These are phyloP conservation scores for Daldinia childiae DNA, from an alignment of 495 filamentous ascomycete species.

Conservation along the genomic window DNA sequence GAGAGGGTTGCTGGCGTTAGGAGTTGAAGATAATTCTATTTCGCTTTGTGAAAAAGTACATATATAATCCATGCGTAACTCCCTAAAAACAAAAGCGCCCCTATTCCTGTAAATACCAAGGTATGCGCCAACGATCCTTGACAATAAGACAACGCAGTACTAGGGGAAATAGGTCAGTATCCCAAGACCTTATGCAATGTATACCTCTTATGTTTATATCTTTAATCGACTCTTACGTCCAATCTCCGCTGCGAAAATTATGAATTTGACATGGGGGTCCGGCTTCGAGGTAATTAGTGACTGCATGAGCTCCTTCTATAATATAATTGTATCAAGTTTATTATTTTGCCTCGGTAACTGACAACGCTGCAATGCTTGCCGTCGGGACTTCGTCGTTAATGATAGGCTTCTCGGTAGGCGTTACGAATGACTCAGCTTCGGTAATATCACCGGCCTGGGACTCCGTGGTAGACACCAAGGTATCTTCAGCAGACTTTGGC, in stretches of 20 bases:
- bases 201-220: constrained; percentile 13
- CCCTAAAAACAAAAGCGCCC: constrained; percentile 1
- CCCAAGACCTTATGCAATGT: constrained; percentile 2
- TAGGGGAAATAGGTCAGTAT: background rate
- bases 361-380: constrained; percentile 25
- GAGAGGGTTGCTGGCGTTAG: constrained; percentile 5
- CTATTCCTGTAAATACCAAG: constrained; percentile 4
- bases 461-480: constrained; percentile 21
- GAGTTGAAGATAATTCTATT: constrained; percentile 22
- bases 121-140: constrained; percentile 17
- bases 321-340: background rate
- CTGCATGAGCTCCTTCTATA: background rate
- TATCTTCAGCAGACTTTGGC: constrained; percentile 28
- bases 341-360: constrained; percentile 19
- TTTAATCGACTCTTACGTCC: background rate
- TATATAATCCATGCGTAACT: constrained; percentile 13
- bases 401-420: constrained; percentile 23
- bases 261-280: background rate
- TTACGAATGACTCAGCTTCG: constrained; percentile 27
- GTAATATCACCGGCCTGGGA: constrained; percentile 31
- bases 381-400: constrained; percentile 35
- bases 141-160: background rate
- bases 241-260: background rate
- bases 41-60: background rate
- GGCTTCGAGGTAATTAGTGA: background rate